phyloP scores from a whole-genome alignment of 139 green algal species.

The Volvox africanus region DNA sequence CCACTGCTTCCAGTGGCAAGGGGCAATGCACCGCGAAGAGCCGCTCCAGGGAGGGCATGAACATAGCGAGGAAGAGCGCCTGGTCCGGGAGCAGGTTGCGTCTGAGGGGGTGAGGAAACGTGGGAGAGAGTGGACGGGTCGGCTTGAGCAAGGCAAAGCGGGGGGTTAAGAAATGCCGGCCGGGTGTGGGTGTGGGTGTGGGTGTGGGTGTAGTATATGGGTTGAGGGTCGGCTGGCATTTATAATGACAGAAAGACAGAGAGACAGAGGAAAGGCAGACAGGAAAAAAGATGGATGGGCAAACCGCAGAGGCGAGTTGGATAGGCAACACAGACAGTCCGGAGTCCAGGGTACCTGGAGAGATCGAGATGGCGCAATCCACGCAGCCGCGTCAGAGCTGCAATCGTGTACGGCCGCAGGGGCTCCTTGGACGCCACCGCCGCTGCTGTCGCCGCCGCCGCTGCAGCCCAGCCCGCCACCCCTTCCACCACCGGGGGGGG shows the following conservation, averaged over 20 bases:
- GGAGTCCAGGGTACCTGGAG: background rate
- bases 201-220: too few relatives aligned
- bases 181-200: too few relatives aligned
- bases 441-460: background rate
- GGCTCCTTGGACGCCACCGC: conserved; percentile 23
- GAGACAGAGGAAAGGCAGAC: too few relatives aligned
- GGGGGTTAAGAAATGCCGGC: too few relatives aligned
- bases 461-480: background rate
- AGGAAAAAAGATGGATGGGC: too few relatives aligned
- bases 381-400: conserved; percentile 6
- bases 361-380: conserved; percentile 23
- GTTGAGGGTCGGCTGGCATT: too few relatives aligned
- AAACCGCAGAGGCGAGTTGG: too few relatives aligned
- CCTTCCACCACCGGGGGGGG: conserved; percentile 7
- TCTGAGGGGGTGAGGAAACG: background rate
- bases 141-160: background rate
- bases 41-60: conserved; percentile 12
- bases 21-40: conserved; percentile 25
- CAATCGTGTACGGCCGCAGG: background rate
- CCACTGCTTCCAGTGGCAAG: background rate
- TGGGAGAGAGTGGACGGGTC: background rate
- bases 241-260: too few relatives aligned
- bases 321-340: too few relatives aligned
- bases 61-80: conserved; percentile 30
- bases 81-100: conserved; percentile 44